Percentiles rank a stretch among this genome's conserved stretches.
phyloP scores from a whole-genome alignment of 1,139 yeast species.

The Meyerozyma guilliermondii region DNA sequence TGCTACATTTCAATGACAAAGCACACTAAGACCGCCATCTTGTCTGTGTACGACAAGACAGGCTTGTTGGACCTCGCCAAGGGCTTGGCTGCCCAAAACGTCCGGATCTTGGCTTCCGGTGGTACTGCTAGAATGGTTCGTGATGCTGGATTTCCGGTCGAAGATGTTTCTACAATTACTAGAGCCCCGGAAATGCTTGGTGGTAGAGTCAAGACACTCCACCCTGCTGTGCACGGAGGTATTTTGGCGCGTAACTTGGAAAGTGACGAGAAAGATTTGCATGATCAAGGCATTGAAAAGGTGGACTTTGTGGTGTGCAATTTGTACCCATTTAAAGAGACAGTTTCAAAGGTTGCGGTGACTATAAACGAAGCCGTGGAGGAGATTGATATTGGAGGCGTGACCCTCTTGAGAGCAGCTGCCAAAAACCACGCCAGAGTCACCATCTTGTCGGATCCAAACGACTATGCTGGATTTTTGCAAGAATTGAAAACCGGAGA shows the following conservation, averaged over 20 bases:
- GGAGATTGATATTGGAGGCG: constrained; percentile 98
- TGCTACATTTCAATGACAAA: constrained; percentile 19
- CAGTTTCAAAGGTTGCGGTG: constrained; percentile 58
- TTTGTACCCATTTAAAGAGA: constrained; percentile 73
- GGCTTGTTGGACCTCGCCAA: constrained; percentile 94
- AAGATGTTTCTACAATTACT: constrained; percentile 89
- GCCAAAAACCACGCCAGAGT: constrained; percentile 98
- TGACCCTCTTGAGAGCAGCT: constrained; percentile 93
- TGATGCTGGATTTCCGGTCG: constrained; percentile 97
- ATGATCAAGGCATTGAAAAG: constrained; percentile 41
- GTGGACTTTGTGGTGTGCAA: constrained; percentile 86
- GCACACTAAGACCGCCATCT: constrained; percentile 78
- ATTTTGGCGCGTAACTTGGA: constrained; percentile 91
- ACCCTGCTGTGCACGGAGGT: constrained; percentile 99
- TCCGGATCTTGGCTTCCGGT: constrained; percentile 92
- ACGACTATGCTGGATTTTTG: constrained; percentile 81
- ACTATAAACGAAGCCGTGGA: constrained; percentile 97
- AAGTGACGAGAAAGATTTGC: constrained; percentile 72
- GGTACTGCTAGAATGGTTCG: constrained; percentile 93
- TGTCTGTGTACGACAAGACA: constrained; percentile 96
- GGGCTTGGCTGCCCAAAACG: constrained; percentile 83
- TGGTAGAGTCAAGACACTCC: constrained; percentile 96
- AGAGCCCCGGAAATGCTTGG: constrained; percentile 99
- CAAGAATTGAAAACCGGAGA: constrained; percentile 73
- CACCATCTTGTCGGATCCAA: constrained; percentile 89